Conservation (phyloP, 2,329 filamentous ascomycete species). For the Hypoxylon sp. region DNA sequence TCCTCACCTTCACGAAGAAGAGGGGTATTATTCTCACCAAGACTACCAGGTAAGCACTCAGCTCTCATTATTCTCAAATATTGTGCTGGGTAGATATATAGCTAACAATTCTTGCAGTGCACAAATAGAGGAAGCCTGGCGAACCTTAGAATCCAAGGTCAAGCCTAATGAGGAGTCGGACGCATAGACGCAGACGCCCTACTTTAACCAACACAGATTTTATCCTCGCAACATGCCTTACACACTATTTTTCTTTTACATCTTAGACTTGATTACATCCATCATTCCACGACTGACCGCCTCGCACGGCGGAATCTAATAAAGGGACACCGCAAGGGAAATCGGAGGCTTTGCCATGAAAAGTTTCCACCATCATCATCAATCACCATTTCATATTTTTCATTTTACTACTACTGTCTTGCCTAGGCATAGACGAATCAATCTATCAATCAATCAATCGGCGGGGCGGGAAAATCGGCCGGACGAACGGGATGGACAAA, state of each 20-base stretch:
- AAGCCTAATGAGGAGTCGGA: slow-evolving; percentile 40
- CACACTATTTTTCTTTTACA: neutral
- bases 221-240: neutral
- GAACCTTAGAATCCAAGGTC: slow-evolving; percentile 42
- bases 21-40: slow-evolving; percentile 54
- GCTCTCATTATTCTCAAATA: neutral
- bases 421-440: slow-evolving; percentile 7
- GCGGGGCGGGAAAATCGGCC: slow-evolving; percentile 27
- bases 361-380: slow-evolving; percentile 18
- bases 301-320: slow-evolving; percentile 20
- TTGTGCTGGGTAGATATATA: neutral
- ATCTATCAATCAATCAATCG: slow-evolving; percentile 33
- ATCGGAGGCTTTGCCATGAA: no score
- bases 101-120: slow-evolving; percentile 29
- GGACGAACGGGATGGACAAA: slow-evolving; percentile 34
- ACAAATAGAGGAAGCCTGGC: slow-evolving; percentile 42
- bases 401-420: slow-evolving; percentile 3
- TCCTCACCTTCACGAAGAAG: slow-evolving; percentile 57
- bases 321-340: slow-evolving; percentile 35
- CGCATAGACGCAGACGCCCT: slow-evolving; percentile 9
- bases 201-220: neutral
- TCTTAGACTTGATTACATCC: slow-evolving; percentile 13
- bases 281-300: no score
- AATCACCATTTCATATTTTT: neutral
- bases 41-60: slow-evolving; percentile 52